phyloP scores from a whole-genome alignment of 192 early-diverging fungal genomes.

The Chytriomyces confervae region DNA sequence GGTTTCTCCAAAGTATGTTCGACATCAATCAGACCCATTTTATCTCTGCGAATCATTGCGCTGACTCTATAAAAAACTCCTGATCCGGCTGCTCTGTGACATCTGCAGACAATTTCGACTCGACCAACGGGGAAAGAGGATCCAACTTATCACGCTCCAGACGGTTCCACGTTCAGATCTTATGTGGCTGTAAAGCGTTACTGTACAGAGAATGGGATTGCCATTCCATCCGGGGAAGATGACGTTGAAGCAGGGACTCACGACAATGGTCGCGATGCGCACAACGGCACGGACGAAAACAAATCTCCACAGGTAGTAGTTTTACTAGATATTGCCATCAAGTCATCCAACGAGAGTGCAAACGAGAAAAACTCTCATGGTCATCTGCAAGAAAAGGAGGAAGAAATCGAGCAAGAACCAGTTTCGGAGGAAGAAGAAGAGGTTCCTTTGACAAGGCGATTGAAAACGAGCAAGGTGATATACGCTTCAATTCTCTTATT shows the following conservation, averaged over 20 bases:
- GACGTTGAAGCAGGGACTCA: neutral
- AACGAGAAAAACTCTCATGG: neutral
- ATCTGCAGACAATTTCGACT: neutral
- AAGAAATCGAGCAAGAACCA: neutral
- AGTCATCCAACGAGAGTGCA: neutral
- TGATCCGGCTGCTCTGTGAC: too few relatives aligned
- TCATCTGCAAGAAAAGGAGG: neutral
- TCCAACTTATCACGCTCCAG: constrained; percentile 13
- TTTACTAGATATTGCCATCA: too few relatives aligned
- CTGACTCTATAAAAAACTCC: too few relatives aligned
- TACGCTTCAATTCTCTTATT: too few relatives aligned
- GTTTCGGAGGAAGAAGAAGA: too few relatives aligned
- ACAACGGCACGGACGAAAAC: too few relatives aligned
- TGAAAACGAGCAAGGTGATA: too few relatives aligned
- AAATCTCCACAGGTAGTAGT: too few relatives aligned
- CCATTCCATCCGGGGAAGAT: neutral
- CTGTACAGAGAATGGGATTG: constrained; percentile 19
- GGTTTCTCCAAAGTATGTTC: too few relatives aligned
- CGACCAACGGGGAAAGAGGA: constrained; percentile 14
- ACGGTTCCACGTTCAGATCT: constrained; percentile 14
- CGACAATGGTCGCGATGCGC: neutral
- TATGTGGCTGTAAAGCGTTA: constrained; percentile 17
- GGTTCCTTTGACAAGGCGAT: too few relatives aligned
- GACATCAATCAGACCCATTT: too few relatives aligned
- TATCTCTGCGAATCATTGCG: too few relatives aligned